phyloP scores from a whole-genome alignment of 495 filamentous ascomycete genomes.

The Penicillium coffeae region DNA sequence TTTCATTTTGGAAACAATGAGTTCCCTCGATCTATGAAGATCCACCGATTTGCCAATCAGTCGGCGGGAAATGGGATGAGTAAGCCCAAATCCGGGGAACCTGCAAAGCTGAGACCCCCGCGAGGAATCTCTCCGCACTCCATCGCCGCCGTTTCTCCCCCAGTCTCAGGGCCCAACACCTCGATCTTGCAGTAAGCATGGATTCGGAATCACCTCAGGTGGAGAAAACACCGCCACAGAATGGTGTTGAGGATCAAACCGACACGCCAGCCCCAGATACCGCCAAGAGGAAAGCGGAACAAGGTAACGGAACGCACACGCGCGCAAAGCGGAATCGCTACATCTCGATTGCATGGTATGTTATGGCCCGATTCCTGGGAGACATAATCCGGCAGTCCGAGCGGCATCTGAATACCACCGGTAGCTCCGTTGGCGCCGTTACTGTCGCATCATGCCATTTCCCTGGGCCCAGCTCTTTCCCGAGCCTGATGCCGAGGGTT shows the following conservation, averaged over 20 bases:
- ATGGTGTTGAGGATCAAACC: conserved; percentile 21
- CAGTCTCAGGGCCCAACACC: conserved; percentile 7
- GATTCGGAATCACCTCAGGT: conserved; percentile 38
- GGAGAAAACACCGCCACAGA: conserved; percentile 23
- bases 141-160: conserved; percentile 14
- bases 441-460: conserved; percentile 11
- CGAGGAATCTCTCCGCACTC: conserved; percentile 47
- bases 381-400: conserved; percentile 1
- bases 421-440: neutral
- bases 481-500: no score
- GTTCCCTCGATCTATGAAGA: neutral
- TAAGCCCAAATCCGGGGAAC: conserved; percentile 34
- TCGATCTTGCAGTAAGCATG: conserved; percentile 20
- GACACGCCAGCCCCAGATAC: conserved; percentile 24
- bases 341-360: conserved; percentile 88
- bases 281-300: conserved; percentile 48
- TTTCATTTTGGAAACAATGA: no score
- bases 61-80: conserved; percentile 32
- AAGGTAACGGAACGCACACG: conserved; percentile 43
- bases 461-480: no score
- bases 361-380: conserved; percentile 15
- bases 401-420: neutral
- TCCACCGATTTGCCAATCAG: neutral
- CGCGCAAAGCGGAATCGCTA: conserved; percentile 65
- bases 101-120: conserved; percentile 37